phyloP scores from a whole-genome alignment of 2,329 filamentous ascomycete genomes.

The Emmonsiellopsis sp. region DNA sequence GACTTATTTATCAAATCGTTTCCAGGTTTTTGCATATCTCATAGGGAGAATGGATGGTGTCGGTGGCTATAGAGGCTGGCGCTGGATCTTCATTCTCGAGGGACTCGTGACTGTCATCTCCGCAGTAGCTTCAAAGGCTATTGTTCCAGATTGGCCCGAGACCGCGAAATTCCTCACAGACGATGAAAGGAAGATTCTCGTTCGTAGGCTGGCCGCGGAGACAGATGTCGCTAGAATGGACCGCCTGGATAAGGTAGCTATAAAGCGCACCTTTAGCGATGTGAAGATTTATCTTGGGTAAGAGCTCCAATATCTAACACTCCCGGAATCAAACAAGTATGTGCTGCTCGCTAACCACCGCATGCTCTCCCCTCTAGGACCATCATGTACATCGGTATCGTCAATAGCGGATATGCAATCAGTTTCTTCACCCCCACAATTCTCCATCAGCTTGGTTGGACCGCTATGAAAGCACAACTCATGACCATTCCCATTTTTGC shows the following conservation, averaged over 20 bases:
- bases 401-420: conserved; percentile 38
- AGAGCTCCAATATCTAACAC: conserved; percentile 8
- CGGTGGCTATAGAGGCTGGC: conserved; percentile 31
- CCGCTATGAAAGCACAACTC: conserved; percentile 40
- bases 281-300: conserved; percentile 38
- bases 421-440: conserved; percentile 36
- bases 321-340: no score
- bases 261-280: conserved; percentile 38
- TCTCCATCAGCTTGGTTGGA: conserved; percentile 45
- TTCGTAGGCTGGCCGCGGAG: conserved; percentile 34
- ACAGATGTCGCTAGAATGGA: conserved; percentile 42
- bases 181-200: conserved; percentile 36
- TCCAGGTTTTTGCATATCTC: conserved; percentile 33
- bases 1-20: background rate
- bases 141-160: conserved; percentile 37
- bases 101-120: conserved; percentile 39
- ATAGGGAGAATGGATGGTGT: conserved; percentile 33
- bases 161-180: conserved; percentile 37
- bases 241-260: conserved; percentile 40
- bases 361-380: conserved; percentile 25
- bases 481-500: conserved; percentile 48
- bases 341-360: background rate
- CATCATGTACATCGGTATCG: conserved; percentile 55
- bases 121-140: conserved; percentile 42
- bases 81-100: conserved; percentile 43